Base-by-base conservation (phyloP, 2,329 filamentous ascomycete species). In the Xylariaceae sp. region DNA sequence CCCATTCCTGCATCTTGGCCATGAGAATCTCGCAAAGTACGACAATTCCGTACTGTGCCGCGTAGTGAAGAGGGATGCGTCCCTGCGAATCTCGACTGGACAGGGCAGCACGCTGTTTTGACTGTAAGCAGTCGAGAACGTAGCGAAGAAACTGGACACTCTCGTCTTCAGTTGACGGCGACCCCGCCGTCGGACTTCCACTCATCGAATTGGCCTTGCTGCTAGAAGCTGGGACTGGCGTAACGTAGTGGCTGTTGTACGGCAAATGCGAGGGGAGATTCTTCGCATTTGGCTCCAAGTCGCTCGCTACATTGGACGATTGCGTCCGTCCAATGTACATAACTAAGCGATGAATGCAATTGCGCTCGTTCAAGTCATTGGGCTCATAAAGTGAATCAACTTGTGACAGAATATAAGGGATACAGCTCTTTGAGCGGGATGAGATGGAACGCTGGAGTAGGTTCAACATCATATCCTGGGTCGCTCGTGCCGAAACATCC, bases 281-380 rank as follows among this genome's bases (percentile, higher is more conserved):
- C 45, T 76, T 78, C 44, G 82, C 76, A 17, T 81, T 80, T 0
- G 77, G 76, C 18, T 82, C 78, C 17, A 80, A 73, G 54, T 85
- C 82, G 2, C 75, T 75, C 3, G 74, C 68, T 0, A 76, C 73
- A 0, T 74, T 71, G 0, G 74, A 71, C 1, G 78, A 77, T 63
- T 83, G 83, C n/a, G 88, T 86, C 53, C 93, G 86, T 15, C 93
- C 92, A 67, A 97, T 95, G 17, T 92, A 88, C 61, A 97, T 95
- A 48, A 99, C 88, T 2, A 97, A 80, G 7, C 94, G 87, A 72
- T 99, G 94, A 53, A 99, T 85, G 72, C 91, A 94, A 72, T 97
- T 99, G 10, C 94, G 88, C 68, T 88, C 87, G 74, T 97, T 96
- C 71, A 99, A 91, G 70, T 97, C 94, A 66, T 96, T 90, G 2